These are phyloP conservation scores for Aquilaria sinensis DNA, from an alignment of 345 rosid genomes.

Conservation along the genomic window DNA sequence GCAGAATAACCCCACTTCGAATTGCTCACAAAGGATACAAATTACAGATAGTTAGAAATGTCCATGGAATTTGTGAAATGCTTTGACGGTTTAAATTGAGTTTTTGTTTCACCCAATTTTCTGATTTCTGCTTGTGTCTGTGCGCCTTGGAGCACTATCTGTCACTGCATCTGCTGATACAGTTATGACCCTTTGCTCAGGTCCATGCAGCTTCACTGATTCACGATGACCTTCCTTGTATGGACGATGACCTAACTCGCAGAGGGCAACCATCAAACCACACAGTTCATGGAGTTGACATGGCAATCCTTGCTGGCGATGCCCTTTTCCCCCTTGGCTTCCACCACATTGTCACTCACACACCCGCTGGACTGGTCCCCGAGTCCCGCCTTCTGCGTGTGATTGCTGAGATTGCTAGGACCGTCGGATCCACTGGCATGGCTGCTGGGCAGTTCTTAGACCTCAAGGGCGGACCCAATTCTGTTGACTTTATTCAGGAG, in stretches of 20 bases:
- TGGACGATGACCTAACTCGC: constrained; percentile 83
- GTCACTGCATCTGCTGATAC: background rate
- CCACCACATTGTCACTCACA: constrained; percentile 75
- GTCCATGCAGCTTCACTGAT: constrained; percentile 88
- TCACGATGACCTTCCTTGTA: constrained; percentile 93
- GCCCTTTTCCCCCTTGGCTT: constrained; percentile 94
- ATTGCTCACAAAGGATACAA: background rate
- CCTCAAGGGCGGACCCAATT: constrained; percentile 66
- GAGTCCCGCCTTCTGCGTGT: constrained; percentile 55
- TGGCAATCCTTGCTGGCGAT: constrained; percentile 95
- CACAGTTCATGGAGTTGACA: constrained; percentile 59
- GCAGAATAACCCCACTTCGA: no score
- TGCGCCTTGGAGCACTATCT: background rate
- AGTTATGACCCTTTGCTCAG: constrained; percentile 22
- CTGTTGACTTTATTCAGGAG: constrained; percentile 61
- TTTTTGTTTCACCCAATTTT: no score
- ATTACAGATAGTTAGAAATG: background rate
- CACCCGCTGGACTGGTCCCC: constrained; percentile 68
- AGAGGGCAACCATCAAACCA: constrained; percentile 94
- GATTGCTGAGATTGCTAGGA: constrained; percentile 83
- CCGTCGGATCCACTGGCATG: constrained; percentile 94
- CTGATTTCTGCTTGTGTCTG: background rate
- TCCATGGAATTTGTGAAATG: background rate
- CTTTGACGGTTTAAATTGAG: no score
- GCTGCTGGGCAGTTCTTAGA: constrained; percentile 96